These are phyloP conservation scores for Debaryomycetaceae sp. DNA, from an alignment of 1,139 yeast species.

Conservation along the genomic window DNA sequence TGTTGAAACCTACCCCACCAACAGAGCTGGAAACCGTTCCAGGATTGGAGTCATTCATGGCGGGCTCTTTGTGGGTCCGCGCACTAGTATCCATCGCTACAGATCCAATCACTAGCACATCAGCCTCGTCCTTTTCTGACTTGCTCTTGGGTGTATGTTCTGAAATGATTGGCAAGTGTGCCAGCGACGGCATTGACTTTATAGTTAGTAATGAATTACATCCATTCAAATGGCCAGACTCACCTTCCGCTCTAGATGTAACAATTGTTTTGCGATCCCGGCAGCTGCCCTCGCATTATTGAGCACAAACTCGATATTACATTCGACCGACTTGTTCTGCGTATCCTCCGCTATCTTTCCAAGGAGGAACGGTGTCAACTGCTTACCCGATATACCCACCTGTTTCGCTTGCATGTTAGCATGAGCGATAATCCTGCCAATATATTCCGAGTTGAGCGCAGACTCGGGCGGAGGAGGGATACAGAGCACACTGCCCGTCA, in stretches of 20 bases:
- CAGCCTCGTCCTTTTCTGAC: conserved; percentile 2
- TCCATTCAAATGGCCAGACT: no score
- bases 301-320: conserved; percentile 67
- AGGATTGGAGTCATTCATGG: conserved; percentile 61
- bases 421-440: conserved; percentile 42
- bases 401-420: conserved; percentile 51
- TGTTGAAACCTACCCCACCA: conserved; percentile 83
- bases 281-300: conserved; percentile 68
- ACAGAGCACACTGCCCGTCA: conserved; percentile 68
- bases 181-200: background rate
- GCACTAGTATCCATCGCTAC: conserved; percentile 63
- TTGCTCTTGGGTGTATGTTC: no score
- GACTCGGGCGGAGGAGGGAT: conserved; percentile 66
- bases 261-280: conserved; percentile 48
- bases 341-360: conserved; percentile 55
- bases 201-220: no score
- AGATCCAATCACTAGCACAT: conserved; percentile 55
- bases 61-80: conserved; percentile 13
- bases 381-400: conserved; percentile 54
- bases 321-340: conserved; percentile 55
- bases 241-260: conserved; percentile 20
- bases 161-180: no score
- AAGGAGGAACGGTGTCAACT: conserved; percentile 69
- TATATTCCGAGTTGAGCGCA: conserved; percentile 46
- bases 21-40: conserved; percentile 45